phyloP scores from a whole-genome alignment of 495 filamentous ascomycete species.

The Penicillium coprophilum region DNA sequence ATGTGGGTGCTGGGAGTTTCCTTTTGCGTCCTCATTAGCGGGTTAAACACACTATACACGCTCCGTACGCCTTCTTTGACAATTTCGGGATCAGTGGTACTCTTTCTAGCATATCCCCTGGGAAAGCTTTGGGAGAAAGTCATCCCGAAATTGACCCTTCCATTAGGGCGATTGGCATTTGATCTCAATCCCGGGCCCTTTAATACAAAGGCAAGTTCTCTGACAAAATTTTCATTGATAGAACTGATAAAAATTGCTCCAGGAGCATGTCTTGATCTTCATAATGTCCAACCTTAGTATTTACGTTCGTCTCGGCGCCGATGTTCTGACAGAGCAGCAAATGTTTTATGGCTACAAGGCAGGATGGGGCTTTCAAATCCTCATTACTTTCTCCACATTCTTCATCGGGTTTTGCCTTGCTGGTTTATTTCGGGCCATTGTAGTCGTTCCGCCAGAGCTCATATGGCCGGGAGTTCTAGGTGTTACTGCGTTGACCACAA shows the following conservation, averaged over 20 bases:
- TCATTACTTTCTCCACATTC: constrained; percentile 42
- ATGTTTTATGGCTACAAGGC: constrained; percentile 64
- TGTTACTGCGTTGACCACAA: constrained; percentile 77
- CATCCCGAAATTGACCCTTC: constrained; percentile 50
- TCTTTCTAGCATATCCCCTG: constrained; percentile 64
- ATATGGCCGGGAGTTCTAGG: constrained; percentile 85
- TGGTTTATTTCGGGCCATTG: constrained; percentile 60
- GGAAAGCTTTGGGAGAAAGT: constrained; percentile 53
- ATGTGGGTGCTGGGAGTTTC: constrained; percentile 64
- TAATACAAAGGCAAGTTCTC: constrained; percentile 44
- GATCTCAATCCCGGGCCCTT: constrained; percentile 67
- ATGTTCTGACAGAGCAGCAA: constrained; percentile 60
- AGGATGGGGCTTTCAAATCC: constrained; percentile 54
- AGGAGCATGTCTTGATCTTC: constrained; percentile 67
- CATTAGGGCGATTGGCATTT: constrained; percentile 48
- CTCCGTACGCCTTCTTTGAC: constrained; percentile 53
- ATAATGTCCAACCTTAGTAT: constrained; percentile 56
- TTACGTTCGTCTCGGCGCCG: constrained; percentile 60
- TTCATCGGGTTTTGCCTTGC: constrained; percentile 54
- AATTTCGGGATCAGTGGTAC: constrained; percentile 59
- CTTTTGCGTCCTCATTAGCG: constrained; percentile 58
- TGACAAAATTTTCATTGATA: no score
- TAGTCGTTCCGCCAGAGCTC: constrained; percentile 78
- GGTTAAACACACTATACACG: constrained; percentile 65
- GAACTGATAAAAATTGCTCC: constrained; percentile 26